These are phyloP conservation scores for Heliosperma pusillum DNA, from an alignment of 148 eudicot genomes.

Conservation along the genomic window DNA sequence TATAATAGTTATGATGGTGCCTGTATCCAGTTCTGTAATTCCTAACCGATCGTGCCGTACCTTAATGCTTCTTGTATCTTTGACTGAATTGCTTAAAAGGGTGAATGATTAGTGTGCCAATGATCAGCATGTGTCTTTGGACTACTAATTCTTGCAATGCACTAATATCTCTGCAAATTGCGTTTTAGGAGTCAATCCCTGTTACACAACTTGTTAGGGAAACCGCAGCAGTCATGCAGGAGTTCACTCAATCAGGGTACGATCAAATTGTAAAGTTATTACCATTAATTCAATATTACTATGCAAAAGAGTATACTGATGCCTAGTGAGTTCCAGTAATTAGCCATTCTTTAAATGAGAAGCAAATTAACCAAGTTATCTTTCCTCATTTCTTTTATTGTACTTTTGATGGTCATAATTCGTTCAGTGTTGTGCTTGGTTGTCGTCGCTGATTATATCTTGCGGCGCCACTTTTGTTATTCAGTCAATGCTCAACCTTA, in stretches of 20 bases:
- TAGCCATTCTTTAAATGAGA: not conserved
- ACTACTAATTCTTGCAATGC: not conserved
- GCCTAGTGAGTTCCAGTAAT: not conserved
- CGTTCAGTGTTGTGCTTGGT: not conserved
- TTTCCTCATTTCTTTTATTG: not conserved
- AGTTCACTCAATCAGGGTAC: constrained; percentile 99
- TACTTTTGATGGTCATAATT: not conserved
- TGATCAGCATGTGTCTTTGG: not conserved
- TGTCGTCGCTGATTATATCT: not conserved
- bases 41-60: not conserved
- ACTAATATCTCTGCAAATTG: constrained; percentile 10
- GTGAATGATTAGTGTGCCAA: not conserved
- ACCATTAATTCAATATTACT: not conserved
- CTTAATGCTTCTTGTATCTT: not conserved
- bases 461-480: not conserved
- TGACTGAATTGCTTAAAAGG: not conserved
- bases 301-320: not conserved
- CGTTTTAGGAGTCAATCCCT: constrained; percentile 76
- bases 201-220: constrained; percentile 97
- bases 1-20: not conserved
- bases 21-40: not conserved
- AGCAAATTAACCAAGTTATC: not conserved
- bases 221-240: constrained; percentile 99
- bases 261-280: constrained; percentile 9
- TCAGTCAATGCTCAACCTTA: not conserved